Conservation (phyloP, 2,329 filamentous ascomycete species). For the Botrytis fragariae region DNA sequence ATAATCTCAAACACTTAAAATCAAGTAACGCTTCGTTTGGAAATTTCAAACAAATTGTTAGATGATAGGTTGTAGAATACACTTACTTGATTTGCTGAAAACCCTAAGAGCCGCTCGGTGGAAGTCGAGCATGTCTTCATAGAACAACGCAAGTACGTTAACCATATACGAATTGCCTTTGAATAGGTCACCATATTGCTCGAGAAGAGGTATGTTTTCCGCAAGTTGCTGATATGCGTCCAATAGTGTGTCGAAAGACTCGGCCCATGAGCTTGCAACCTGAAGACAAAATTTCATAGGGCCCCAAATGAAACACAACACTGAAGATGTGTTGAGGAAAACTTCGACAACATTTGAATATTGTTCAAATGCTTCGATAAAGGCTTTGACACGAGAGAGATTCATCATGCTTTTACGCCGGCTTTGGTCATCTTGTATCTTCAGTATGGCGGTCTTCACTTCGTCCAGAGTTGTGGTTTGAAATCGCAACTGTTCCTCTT, state of each 20-base stretch:
- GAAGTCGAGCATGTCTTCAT: conserved; percentile 42
- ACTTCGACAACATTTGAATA: conserved; percentile 41
- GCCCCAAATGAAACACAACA: conserved; percentile 41
- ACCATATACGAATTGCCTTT: conserved; percentile 36
- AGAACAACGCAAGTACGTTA: conserved; percentile 39
- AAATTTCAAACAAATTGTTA: no score
- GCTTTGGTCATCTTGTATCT: conserved; percentile 37
- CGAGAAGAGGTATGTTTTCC: conserved; percentile 41
- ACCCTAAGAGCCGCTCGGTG: conserved; percentile 39
- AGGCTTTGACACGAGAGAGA: conserved; percentile 35
- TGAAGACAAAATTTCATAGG: conserved; percentile 42
- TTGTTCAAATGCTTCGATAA: conserved; percentile 41
- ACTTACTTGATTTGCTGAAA: conserved; percentile 29
- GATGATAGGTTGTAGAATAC: conserved; percentile 22
- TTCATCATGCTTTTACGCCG: conserved; percentile 32
- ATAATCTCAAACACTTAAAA: no score
- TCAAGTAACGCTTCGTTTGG: no score
- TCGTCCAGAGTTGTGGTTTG: conserved; percentile 29
- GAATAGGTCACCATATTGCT: conserved; percentile 39
- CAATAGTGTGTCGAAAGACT: conserved; percentile 41
- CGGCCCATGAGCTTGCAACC: conserved; percentile 38
- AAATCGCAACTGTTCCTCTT: conserved; percentile 24
- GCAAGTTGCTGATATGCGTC: conserved; percentile 43
- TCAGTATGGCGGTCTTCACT: conserved; percentile 25
- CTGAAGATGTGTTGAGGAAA: conserved; percentile 38